Evolutionary conservation across 2,329 filamentous ascomycete species (phyloP).

Genomic region (Pestalotiopsis sp.): DNA sequence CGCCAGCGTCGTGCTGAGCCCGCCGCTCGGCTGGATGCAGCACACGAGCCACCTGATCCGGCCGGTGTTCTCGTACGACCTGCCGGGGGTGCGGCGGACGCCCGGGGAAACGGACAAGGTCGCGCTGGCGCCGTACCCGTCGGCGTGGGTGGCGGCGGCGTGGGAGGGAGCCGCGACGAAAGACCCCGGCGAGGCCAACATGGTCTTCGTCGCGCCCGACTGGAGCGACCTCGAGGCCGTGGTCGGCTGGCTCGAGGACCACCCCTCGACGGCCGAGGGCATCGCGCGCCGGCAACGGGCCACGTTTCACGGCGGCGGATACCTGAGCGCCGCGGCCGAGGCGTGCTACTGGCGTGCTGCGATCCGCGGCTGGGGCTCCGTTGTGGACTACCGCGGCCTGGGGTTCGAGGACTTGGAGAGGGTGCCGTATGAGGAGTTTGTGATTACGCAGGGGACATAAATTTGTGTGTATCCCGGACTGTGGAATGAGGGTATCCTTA

Average conservation of each 20-base stretch:
- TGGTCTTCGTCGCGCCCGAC: slow-evolving; percentile 19
- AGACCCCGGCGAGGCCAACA: slow-evolving; percentile 41
- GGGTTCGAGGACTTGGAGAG: slow-evolving; percentile 37
- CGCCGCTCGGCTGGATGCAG: slow-evolving; percentile 52
- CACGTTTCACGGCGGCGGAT: slow-evolving; percentile 44
- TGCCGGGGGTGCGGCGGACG: slow-evolving; percentile 20
- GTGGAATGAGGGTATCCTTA: background rate
- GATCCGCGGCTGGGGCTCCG: slow-evolving; percentile 49
- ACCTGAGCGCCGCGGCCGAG: slow-evolving; percentile 53
- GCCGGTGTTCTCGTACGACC: slow-evolving; percentile 43
- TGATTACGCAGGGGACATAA: background rate
- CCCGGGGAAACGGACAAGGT: slow-evolving; percentile 11
- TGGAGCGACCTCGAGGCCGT: slow-evolving; percentile 50
- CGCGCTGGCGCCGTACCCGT: slow-evolving; percentile 26
- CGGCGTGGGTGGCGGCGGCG: slow-evolving; percentile 30
- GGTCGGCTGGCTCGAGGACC: slow-evolving; percentile 46
- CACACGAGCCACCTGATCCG: slow-evolving; percentile 51
- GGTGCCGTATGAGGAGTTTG: slow-evolving; percentile 45
- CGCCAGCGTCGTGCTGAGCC: slow-evolving; percentile 48
- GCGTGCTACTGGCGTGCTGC: slow-evolving; percentile 56
- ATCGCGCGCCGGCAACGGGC: slow-evolving; percentile 52
- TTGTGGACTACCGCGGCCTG: slow-evolving; percentile 39
- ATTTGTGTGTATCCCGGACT: background rate
- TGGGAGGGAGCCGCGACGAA: slow-evolving; percentile 43
- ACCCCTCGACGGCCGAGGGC: slow-evolving; percentile 45